phyloP scores from a whole-genome alignment of 257 asterid species.

The Petunia axillaris region DNA sequence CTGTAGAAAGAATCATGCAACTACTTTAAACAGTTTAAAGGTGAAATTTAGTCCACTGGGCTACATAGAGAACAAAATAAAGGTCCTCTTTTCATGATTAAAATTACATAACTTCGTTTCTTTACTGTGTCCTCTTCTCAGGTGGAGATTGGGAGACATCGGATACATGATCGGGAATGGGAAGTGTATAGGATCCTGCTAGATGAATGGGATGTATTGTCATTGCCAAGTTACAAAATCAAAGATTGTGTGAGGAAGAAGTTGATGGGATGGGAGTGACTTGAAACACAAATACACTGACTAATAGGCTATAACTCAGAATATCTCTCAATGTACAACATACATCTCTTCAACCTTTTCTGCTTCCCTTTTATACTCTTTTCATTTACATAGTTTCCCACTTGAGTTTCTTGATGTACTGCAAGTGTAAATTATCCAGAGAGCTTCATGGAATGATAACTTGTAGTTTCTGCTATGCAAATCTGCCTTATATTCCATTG shows the following conservation, averaged over 20 bases:
- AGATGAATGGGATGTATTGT: constrained; percentile 49
- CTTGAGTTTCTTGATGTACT: neutral
- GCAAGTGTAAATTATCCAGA: too few species aligned
- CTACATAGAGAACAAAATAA: neutral
- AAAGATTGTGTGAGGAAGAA: constrained; percentile 59
- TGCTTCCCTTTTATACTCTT: neutral
- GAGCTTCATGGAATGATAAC: too few species aligned
- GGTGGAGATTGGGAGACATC: constrained; percentile 75
- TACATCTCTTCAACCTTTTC: neutral
- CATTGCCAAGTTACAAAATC: constrained; percentile 52
- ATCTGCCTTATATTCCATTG: too few species aligned
- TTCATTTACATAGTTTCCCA: neutral
- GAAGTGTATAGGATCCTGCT: constrained; percentile 74
- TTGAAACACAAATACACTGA: too few species aligned
- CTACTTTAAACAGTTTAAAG: too few species aligned
- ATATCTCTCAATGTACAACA: neutral
- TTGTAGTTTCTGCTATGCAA: too few species aligned
- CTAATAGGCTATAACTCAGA: neutral
- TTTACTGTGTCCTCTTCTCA: constrained; percentile 26
- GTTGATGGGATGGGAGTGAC: constrained; percentile 69
- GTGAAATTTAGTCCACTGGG: too few species aligned
- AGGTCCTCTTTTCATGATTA: neutral
- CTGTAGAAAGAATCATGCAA: too few species aligned
- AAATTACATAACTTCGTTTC: too few species aligned
- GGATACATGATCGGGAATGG: constrained; percentile 64